Percentiles rank a stretch among this genome's conserved stretches.
These are phyloP conservation scores for Debaryomycetaceae sp. DNA, from an alignment of 1,139 yeast species.

Conservation along the genomic window DNA sequence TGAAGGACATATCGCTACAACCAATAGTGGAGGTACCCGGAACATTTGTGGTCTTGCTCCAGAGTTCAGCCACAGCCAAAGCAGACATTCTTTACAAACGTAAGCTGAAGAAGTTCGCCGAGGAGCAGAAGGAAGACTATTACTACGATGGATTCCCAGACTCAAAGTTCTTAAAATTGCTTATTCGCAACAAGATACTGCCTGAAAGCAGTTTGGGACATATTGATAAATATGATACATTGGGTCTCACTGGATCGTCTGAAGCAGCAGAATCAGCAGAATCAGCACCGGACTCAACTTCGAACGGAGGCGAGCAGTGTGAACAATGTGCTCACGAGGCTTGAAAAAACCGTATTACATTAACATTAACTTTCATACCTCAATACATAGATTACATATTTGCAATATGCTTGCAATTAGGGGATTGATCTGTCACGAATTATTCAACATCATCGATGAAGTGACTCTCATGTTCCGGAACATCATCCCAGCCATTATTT, in stretches of 20 bases:
- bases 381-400: neutral
- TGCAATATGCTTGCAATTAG: neutral
- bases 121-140: constrained; percentile 26
- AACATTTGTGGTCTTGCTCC: constrained; percentile 27
- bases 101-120: constrained; percentile 28
- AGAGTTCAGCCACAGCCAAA: constrained; percentile 6
- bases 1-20: constrained; percentile 32
- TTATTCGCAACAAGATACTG: constrained; percentile 29
- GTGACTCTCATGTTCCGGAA: constrained; percentile 17
- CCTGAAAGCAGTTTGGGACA: constrained; percentile 35
- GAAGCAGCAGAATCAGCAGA: neutral
- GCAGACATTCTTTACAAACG: constrained; percentile 32
- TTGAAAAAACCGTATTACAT: neutral
- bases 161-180: constrained; percentile 36
- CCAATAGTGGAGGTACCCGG: constrained; percentile 42
- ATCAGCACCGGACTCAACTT: neutral
- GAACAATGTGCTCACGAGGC: neutral
- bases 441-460: constrained; percentile 11
- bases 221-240: constrained; percentile 17
- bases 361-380: neutral
- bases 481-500: constrained; percentile 38
- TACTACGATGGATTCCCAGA: constrained; percentile 47
- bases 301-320: neutral
- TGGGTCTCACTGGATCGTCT: neutral
- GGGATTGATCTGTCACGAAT: neutral